Conservation (phyloP, 306 rosid genomes). For the Begonia masoniana region DNA sequence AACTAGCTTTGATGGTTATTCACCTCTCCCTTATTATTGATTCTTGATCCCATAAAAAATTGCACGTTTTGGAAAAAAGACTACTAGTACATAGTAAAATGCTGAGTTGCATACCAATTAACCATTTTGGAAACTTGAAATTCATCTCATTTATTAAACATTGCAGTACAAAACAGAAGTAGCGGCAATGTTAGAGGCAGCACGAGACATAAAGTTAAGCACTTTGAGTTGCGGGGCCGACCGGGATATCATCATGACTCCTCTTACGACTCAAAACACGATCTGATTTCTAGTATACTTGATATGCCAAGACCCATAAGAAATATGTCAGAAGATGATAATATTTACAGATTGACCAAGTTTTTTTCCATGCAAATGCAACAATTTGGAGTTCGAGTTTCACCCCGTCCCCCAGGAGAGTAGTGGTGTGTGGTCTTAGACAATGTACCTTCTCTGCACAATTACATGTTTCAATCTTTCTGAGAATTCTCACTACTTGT, state of each 20-base stretch:
- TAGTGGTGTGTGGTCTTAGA: slow-evolving; percentile 10
- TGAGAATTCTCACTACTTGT: no score
- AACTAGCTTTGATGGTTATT: background rate
- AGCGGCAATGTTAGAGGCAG: slow-evolving; percentile 61
- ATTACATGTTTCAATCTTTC: no score
- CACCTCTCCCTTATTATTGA: slow-evolving; percentile 5
- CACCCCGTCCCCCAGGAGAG: slow-evolving; percentile 19
- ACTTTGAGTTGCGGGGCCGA: slow-evolving; percentile 21
- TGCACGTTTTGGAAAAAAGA: background rate
- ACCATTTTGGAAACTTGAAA: no score
- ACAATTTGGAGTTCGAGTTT: background rate
- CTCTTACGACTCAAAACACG: slow-evolving; percentile 19
- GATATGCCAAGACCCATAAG: background rate
- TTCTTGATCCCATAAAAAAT: background rate
- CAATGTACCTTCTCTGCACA: no score
- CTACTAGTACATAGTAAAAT: no score
- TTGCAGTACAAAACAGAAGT: slow-evolving; percentile 87
- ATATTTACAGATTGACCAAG: slow-evolving; percentile 17
- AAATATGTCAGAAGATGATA: slow-evolving; percentile 2
- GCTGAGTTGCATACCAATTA: no score
- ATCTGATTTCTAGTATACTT: slow-evolving; percentile 6
- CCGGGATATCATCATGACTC: slow-evolving; percentile 12
- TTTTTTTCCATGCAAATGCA: slow-evolving; percentile 9
- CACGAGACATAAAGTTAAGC: slow-evolving; percentile 38
- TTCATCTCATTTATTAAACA: slow-evolving; percentile 1